Conservation (phyloP, 2,329 filamentous ascomycete species). For the Ascochyta pisi region DNA sequence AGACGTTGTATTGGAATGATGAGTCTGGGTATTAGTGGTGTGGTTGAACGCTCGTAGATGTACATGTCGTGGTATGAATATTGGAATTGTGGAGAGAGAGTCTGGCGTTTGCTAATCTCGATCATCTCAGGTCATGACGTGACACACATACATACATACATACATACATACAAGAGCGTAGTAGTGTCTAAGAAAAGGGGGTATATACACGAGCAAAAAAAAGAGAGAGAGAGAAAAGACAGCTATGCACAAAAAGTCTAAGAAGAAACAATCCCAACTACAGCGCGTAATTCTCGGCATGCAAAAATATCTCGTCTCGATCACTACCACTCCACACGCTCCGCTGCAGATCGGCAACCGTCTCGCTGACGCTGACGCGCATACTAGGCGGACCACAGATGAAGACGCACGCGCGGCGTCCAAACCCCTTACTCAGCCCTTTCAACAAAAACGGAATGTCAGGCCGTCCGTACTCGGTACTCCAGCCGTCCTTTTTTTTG, state of each 20-base stretch:
- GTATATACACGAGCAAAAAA: conserved; percentile 22
- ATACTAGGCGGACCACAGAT: conserved; percentile 90
- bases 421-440: conserved; percentile 82
- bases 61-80: too few species aligned
- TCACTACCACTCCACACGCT: conserved; percentile 80
- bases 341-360: conserved; percentile 81
- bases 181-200: conserved; percentile 19
- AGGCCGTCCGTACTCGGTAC: conserved; percentile 88
- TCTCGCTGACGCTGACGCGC: conserved; percentile 85
- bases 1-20: conserved; percentile 36
- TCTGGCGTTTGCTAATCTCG: neutral
- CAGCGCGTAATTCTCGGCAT: conserved; percentile 93
- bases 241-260: conserved; percentile 37
- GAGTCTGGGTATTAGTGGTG: neutral
- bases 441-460: conserved; percentile 86
- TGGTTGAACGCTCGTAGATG: too few species aligned
- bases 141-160: too few species aligned
- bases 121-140: neutral
- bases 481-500: conserved; percentile 75
- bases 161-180: conserved; percentile 21
- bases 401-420: conserved; percentile 84
- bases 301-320: conserved; percentile 89
- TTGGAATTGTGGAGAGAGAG: neutral
- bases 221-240: conserved; percentile 1
- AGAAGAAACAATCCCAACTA: conserved; percentile 50